These are phyloP conservation scores for Penicillium desertorum DNA, from an alignment of 495 filamentous ascomycete genomes.

Conservation along the genomic window DNA sequence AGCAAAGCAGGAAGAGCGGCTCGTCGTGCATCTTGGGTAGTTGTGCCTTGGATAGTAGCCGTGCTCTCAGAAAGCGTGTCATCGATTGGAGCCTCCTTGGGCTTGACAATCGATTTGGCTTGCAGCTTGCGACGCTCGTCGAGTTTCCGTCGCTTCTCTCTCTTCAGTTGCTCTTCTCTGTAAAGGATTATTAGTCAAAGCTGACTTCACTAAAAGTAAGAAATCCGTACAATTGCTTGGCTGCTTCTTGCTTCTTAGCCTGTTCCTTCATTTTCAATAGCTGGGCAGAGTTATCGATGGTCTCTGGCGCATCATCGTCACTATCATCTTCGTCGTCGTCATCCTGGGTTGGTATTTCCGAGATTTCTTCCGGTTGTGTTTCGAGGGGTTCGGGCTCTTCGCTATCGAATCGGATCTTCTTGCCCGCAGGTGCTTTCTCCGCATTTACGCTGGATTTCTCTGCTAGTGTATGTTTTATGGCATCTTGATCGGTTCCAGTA, in stretches of 20 bases:
- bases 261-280: constrained; percentile 41
- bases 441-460: constrained; percentile 17
- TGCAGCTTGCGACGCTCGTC: constrained; percentile 50
- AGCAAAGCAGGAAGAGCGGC: constrained; percentile 49
- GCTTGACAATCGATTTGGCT: constrained; percentile 38
- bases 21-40: constrained; percentile 39
- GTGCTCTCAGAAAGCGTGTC: constrained; percentile 43
- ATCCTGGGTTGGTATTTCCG: constrained; percentile 24
- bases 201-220: neutral
- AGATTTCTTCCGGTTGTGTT: constrained; percentile 23
- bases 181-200: constrained; percentile 21
- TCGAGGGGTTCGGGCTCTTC: constrained; percentile 43
- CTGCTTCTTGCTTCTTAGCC: constrained; percentile 42
- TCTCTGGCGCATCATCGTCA: constrained; percentile 53
- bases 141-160: constrained; percentile 49
- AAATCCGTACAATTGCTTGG: constrained; percentile 35
- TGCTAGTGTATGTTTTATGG: constrained; percentile 12
- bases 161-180: constrained; percentile 46
- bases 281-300: constrained; percentile 47
- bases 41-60: constrained; percentile 45
- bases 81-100: constrained; percentile 34
- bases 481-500: constrained; percentile 13
- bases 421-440: constrained; percentile 24
- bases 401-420: constrained; percentile 43
- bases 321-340: constrained; percentile 36